Base-by-base conservation (phyloP, 2,329 filamentous ascomycete species). In the Ustilaginoidea virens region DNA sequence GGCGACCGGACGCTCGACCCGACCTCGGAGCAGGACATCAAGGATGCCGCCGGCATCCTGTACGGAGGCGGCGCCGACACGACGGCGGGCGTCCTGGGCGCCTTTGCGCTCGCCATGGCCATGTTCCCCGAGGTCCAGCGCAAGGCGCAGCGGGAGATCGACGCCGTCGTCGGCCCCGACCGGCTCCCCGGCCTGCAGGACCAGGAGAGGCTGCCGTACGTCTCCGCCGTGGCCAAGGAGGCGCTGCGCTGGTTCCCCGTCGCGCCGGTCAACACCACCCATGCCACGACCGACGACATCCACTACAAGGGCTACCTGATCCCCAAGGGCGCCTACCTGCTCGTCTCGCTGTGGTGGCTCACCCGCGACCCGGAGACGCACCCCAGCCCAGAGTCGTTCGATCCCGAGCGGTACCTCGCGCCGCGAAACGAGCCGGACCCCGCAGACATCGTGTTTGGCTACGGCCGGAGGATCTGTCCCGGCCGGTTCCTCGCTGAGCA, bases 381-480 rank as follows among this genome's bases (percentile, higher is more conserved):
- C 12, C 18, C n/a, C 5, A 15, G 23, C 19, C 19, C 27, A 11
- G 9, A 3, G 5, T 12, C 19, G 7, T 29, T 29, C 17, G 15
- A n/a, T 7, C 27, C 27, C 7, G 18, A 22, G 21, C 18, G 27
- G 11, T 29, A 22, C 19, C 36, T 53, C 2, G 24, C 21, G 14
- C 38, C 41, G 2, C 32, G 39, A 6, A 41, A 44, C 1, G 45
- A 47, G 12, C 48, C 45, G 0, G 44, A 49, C 7, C 48, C 55
- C 1, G 17, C 13, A 0, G 25, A 25, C 0, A 28, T 41, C 1
- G 41, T 40, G 2, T 58, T 54, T 27, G 54, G 52, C 0, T 56
- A 47, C 26, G 55, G 53, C 1, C 46, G 54, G 0, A 44, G 54
- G 11, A 34, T 46, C 2, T 58, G 53, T 30, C 47, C 52, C 0